Evolutionary conservation across 495 filamentous ascomycete genomes (phyloP).

Genomic region (Penicillium macrosclerotiorum): DNA sequence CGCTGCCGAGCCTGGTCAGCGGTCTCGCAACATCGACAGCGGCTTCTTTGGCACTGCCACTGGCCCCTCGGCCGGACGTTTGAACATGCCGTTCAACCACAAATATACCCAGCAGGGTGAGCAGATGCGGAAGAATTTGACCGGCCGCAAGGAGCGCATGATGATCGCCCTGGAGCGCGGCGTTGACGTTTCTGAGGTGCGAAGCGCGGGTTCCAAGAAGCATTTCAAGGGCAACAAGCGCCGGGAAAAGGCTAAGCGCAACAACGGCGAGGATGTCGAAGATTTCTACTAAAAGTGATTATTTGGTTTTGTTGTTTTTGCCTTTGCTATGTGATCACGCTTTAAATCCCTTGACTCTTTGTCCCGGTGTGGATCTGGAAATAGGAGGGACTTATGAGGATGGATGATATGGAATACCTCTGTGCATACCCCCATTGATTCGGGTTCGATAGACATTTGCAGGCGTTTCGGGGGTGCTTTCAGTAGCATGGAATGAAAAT

Average conservation of each 20-base stretch:
- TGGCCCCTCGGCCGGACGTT: slow-evolving; percentile 56
- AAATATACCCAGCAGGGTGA: slow-evolving; percentile 81
- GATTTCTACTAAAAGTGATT: slow-evolving; percentile 36
- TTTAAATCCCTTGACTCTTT: slow-evolving; percentile 11
- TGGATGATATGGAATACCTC: slow-evolving; percentile 19
- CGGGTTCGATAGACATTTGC: slow-evolving; percentile 17
- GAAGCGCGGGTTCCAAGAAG: slow-evolving; percentile 73
- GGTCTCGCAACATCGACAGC: slow-evolving; percentile 75
- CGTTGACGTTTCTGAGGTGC: slow-evolving; percentile 79
- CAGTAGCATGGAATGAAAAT: neutral
- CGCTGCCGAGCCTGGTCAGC: slow-evolving; percentile 52
- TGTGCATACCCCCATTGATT: slow-evolving; percentile 19
- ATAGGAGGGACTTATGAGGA: slow-evolving; percentile 9
- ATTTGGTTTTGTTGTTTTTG: slow-evolving; percentile 17
- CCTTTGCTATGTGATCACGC: slow-evolving; percentile 10
- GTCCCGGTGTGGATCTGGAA: slow-evolving; percentile 6
- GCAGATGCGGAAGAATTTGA: slow-evolving; percentile 63
- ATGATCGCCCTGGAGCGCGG: slow-evolving; percentile 85
- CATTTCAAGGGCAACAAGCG: slow-evolving; percentile 88
- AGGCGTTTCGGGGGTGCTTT: slow-evolving; percentile 16
- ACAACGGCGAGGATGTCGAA: slow-evolving; percentile 35
- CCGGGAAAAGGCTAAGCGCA: slow-evolving; percentile 55
- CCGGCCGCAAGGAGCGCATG: slow-evolving; percentile 77
- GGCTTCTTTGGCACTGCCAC: slow-evolving; percentile 75
- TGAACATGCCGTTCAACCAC: slow-evolving; percentile 79